phyloP scores from a whole-genome alignment of 2,329 filamentous ascomycete genomes.

The Aspergillus sp. region DNA sequence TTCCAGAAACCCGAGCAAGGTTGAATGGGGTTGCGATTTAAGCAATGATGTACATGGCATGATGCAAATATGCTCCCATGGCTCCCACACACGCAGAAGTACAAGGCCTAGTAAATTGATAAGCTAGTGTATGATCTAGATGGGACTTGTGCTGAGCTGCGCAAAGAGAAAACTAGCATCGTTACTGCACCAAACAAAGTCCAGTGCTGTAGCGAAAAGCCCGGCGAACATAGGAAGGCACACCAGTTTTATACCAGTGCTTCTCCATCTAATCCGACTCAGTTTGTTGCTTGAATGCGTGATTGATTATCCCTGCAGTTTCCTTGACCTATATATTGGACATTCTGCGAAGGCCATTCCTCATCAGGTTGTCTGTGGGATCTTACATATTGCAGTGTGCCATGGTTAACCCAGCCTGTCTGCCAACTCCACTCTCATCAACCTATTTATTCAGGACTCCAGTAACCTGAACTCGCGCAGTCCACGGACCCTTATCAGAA shows the following conservation, averaged over 20 bases:
- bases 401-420: background rate
- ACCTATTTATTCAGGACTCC: background rate
- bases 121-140: background rate
- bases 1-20: background rate
- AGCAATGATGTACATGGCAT: background rate
- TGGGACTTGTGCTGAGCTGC: background rate
- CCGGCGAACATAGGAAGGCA: background rate
- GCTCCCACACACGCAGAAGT: background rate
- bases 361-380: background rate
- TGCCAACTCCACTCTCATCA: background rate
- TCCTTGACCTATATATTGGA: background rate
- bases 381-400: background rate
- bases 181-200: background rate
- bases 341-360: background rate
- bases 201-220: background rate
- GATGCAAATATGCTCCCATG: background rate
- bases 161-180: background rate
- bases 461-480: background rate
- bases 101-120: background rate
- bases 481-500: slow-evolving; percentile 2
- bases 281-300: background rate
- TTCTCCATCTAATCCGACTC: background rate
- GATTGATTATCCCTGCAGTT: background rate
- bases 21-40: background rate
- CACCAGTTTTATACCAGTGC: background rate